These are phyloP conservation scores for Vitis hybrid DNA, from an alignment of 177 flowering plant genomes.

Conservation along the genomic window DNA sequence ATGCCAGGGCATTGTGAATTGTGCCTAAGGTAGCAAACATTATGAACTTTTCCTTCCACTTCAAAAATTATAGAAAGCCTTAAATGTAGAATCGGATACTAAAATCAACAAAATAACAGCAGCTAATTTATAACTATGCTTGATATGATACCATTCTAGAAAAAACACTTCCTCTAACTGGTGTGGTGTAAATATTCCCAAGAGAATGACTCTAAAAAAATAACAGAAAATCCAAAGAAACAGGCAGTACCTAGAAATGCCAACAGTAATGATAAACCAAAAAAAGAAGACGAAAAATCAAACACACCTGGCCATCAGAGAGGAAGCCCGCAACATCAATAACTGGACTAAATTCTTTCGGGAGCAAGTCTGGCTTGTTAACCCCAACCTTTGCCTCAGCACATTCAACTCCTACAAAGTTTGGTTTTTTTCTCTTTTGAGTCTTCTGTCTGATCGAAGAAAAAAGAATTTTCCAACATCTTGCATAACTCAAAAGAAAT, in stretches of 20 bases:
- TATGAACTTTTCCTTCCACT: neutral
- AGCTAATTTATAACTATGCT: too few relatives aligned
- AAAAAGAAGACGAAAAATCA: neutral
- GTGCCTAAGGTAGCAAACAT: neutral
- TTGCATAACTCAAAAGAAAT: too few relatives aligned
- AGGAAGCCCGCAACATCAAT: constrained; percentile 97
- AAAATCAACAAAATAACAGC: too few relatives aligned
- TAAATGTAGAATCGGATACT: too few relatives aligned
- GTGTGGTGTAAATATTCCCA: neutral
- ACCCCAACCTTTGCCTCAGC: constrained; percentile 94
- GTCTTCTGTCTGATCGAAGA: too few relatives aligned
- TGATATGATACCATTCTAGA: too few relatives aligned
- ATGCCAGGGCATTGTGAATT: neutral
- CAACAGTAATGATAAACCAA: neutral
- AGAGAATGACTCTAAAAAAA: neutral
- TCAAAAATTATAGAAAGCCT: neutral
- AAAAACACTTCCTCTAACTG: too few relatives aligned
- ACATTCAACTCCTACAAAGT: constrained; percentile 57
- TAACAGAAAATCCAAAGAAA: neutral
- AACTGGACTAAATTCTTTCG: constrained; percentile 72
- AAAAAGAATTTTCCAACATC: neutral
- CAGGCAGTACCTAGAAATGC: neutral
- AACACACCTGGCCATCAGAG: constrained; percentile 83
- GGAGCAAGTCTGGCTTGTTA: constrained; percentile 94
- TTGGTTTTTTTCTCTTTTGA: constrained; percentile 3